These are phyloP conservation scores for Cystobasidiaceae sp. DNA, from an alignment of 1,284 basidiomycete species.

Conservation along the genomic window DNA sequence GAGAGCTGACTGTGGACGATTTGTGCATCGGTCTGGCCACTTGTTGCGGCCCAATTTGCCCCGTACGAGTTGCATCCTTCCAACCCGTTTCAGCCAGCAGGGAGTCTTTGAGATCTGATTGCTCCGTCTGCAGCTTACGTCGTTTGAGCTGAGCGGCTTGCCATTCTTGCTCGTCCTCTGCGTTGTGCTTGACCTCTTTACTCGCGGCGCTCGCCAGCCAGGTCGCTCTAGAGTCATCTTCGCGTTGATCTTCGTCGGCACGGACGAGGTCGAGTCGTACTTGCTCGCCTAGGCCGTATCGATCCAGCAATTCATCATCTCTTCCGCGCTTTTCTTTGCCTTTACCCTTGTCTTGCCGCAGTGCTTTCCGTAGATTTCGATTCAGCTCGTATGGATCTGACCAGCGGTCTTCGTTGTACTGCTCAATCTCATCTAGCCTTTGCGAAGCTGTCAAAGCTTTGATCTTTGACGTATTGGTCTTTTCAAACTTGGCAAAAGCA, in stretches of 20 bases:
- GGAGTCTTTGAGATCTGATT: not conserved
- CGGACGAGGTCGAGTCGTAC: constrained; percentile 28
- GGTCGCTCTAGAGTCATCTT: constrained; percentile 17
- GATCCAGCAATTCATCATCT: constrained; percentile 63
- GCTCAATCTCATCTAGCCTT: constrained; percentile 70
- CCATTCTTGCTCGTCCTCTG: constrained; percentile 22
- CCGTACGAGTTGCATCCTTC: not conserved
- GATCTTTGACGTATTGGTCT: constrained; percentile 70
- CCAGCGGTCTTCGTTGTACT: constrained; percentile 65
- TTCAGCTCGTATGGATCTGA: constrained; percentile 80
- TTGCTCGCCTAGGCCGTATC: constrained; percentile 38
- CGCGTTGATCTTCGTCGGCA: constrained; percentile 10
- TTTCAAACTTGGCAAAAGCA: constrained; percentile 81
- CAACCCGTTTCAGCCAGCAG: constrained; percentile 24
- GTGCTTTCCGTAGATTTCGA: constrained; percentile 64
- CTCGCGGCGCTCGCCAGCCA: constrained; percentile 27
- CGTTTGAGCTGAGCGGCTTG: constrained; percentile 3
- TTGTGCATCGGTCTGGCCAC: not conserved
- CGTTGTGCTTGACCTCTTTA: not conserved
- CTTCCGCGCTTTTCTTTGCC: constrained; percentile 60
- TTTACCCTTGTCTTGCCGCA: constrained; percentile 77
- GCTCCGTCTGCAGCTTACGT: constrained; percentile 1
- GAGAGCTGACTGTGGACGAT: not conserved
- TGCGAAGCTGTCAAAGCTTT: constrained; percentile 63
- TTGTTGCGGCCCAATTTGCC: not conserved